These are phyloP conservation scores for Fusarium marasasianum DNA, from an alignment of 2,329 filamentous ascomycete species.

Conservation along the genomic window DNA sequence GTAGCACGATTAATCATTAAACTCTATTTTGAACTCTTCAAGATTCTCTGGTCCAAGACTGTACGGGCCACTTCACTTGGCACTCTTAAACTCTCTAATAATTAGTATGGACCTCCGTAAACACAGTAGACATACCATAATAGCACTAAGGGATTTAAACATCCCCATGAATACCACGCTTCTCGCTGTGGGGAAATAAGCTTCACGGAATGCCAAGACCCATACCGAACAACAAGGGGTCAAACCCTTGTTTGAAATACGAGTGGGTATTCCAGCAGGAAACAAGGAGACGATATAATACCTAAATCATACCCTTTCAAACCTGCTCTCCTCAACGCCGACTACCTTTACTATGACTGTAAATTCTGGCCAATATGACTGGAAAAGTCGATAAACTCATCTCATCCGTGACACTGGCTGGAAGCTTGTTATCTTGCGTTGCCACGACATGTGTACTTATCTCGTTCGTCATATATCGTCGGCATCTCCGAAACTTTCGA, in stretches of 20 bases:
- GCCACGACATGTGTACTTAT: conserved; percentile 34
- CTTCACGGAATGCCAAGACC: neutral
- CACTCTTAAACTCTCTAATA: neutral
- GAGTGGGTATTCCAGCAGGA: neutral
- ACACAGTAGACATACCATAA: no score
- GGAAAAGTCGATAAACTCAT: conserved; percentile 27
- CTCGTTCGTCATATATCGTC: conserved; percentile 35
- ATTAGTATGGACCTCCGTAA: no score
- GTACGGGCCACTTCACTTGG: neutral
- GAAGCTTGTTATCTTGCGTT: conserved; percentile 34
- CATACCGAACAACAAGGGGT: conserved; percentile 5
- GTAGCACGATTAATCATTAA: conserved; percentile 22
- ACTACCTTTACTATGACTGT: conserved; percentile 3
- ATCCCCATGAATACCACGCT: neutral
- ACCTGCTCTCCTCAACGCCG: neutral
- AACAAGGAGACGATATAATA: neutral
- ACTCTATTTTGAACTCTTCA: conserved; percentile 20
- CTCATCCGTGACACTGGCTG: conserved; percentile 36
- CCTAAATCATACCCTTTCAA: neutral
- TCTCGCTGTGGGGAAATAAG: neutral
- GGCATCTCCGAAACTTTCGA: conserved; percentile 36
- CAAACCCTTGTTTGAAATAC: conserved; percentile 4
- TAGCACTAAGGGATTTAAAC: neutral
- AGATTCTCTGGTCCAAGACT: neutral
- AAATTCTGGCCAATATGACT: conserved; percentile 11